Base-by-base conservation (phyloP, 352 stramenopile species). In the Pythium grandisporangium region DNA sequence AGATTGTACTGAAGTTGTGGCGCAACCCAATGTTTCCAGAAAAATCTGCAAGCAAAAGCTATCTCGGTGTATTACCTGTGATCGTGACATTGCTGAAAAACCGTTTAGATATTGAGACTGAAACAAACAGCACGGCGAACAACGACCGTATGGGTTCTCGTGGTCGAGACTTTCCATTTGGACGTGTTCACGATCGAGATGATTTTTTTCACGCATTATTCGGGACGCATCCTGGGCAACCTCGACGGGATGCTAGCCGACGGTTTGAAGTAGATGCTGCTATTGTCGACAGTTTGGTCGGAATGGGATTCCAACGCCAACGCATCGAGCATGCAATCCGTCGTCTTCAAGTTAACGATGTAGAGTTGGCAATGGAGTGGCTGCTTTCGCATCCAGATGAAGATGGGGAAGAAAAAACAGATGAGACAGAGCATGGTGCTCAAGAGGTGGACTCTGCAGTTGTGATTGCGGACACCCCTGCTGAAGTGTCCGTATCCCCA, bases 361-460 rank as follows among this genome's bases (percentile, higher is more conserved):
- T 98, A 3, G 93, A 98, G 52, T 54, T 98, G 29, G 95, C 87
- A 1, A 98, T 98, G 92, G 94, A 99, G 52, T 98, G 95, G 74
- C 87, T 97, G 22, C 47, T 98, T 16, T 71, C 78, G 5, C 83
- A 98, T 61, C 91, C 91, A 21, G 74, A 89, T 32, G 65, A 83
- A 20, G 70, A 79, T n/a, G 51, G 40, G 20, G 48, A 72, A 14
- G 56, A 64, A 11, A 50, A 66, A 33, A 44, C 37, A 17, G 51
- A 58, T 21, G 43, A 53, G 10, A 48, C 58, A 30, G 58, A 71
- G n/a, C n/a, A n/a, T n/a, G n/a, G n/a, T n/a, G n/a, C n/a, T n/a
- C n/a, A n/a, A n/a, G n/a, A n/a, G n/a, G n/a, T n/a, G n/a, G n/a
- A n/a, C n/a, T n/a, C n/a, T n/a, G n/a, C n/a, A n/a, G n/a, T n/a